phyloP scores from a whole-genome alignment of 352 stramenopile species.

The Phytopythium oedochilum region DNA sequence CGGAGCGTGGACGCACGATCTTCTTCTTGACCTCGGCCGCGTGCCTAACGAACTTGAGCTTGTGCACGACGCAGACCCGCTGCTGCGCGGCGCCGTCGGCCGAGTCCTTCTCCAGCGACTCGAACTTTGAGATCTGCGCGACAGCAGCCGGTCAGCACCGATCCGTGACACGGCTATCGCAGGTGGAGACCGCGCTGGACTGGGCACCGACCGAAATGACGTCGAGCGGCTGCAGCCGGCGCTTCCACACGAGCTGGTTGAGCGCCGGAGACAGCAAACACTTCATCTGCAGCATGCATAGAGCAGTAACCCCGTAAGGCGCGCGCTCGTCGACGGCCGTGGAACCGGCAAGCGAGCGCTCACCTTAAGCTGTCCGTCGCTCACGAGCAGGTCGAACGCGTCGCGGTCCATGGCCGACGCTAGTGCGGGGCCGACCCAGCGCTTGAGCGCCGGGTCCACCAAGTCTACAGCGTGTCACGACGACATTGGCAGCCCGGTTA shows the following conservation, averaged over 20 bases:
- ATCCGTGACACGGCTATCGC: too few relatives aligned
- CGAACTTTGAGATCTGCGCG: conserved; percentile 21
- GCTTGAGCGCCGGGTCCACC: conserved; percentile 32
- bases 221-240: conserved; percentile 19
- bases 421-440: conserved; percentile 20
- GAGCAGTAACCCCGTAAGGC: too few relatives aligned
- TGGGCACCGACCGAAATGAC: conserved; percentile 24
- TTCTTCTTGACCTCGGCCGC: conserved; percentile 7
- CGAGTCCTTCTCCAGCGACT: conserved; percentile 16
- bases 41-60: background rate
- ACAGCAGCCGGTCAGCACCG: background rate
- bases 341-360: background rate
- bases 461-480: conserved; percentile 51
- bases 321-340: too few relatives aligned
- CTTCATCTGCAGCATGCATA: conserved; percentile 44
- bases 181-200: too few relatives aligned
- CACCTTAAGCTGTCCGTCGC: conserved; percentile 45
- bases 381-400: conserved; percentile 63
- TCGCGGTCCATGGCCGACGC: conserved; percentile 14
- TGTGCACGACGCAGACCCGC: conserved; percentile 17
- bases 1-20: conserved; percentile 5
- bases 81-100: conserved; percentile 5
- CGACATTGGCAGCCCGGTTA: too few relatives aligned
- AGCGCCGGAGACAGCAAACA: conserved; percentile 30
- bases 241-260: conserved; percentile 37